phyloP scores from a whole-genome alignment of 1,139 yeast species.

The Geotrichum histeridarum region DNA sequence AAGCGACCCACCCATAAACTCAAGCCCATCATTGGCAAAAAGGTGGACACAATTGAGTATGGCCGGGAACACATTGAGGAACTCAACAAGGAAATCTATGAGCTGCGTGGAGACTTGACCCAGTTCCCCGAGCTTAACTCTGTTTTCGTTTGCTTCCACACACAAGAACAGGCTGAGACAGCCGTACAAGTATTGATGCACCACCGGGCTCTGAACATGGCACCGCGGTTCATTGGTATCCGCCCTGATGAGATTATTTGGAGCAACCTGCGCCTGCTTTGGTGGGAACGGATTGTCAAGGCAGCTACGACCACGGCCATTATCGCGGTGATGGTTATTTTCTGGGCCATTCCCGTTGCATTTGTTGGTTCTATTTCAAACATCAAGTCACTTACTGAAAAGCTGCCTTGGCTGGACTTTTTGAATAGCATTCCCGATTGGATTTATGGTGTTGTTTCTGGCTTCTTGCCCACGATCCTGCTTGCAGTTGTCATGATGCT shows the following conservation, averaged over 20 bases:
- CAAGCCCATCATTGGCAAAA: constrained; percentile 67
- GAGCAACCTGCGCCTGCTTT: constrained; percentile 74
- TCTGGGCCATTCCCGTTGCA: constrained; percentile 95
- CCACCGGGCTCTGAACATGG: constrained; percentile 58
- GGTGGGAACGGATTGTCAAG: constrained; percentile 78
- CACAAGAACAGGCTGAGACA: constrained; percentile 81
- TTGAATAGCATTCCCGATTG: constrained; percentile 61
- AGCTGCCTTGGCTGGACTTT: constrained; percentile 64
- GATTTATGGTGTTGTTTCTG: constrained; percentile 76
- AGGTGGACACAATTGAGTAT: constrained; percentile 77
- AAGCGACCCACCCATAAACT: constrained; percentile 70
- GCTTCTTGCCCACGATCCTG: constrained; percentile 77
- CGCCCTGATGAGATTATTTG: constrained; percentile 82
- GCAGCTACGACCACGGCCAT: constrained; percentile 54
- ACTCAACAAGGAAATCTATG: constrained; percentile 59
- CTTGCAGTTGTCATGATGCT: constrained; percentile 79
- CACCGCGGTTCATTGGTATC: constrained; percentile 60
- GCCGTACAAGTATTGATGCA: constrained; percentile 77
- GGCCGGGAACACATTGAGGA: constrained; percentile 62
- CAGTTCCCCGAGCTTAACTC: constrained; percentile 45
- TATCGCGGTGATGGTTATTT: constrained; percentile 55
- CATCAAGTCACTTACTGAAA: constrained; percentile 62
- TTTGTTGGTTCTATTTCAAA: constrained; percentile 92
- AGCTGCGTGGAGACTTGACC: constrained; percentile 43
- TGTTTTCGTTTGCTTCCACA: constrained; percentile 78